phyloP scores from a whole-genome alignment of 768 basidiomycete species.

The Macrocybe gigantea region DNA sequence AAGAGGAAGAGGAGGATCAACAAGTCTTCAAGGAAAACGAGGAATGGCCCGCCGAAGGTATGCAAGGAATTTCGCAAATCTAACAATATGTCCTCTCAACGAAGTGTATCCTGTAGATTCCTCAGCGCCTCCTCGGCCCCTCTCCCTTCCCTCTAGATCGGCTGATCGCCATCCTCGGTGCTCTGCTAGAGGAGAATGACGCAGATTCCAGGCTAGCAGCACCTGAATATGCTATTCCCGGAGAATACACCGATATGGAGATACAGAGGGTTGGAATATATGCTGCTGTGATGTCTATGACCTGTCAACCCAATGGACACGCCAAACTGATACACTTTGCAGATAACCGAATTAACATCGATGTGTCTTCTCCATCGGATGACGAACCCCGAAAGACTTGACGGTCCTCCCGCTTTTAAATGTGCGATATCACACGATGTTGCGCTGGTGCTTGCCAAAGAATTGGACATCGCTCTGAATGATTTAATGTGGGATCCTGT shows the following conservation, averaged over 20 bases:
- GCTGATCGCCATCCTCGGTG: constrained; percentile 73
- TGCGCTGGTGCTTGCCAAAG: constrained; percentile 48
- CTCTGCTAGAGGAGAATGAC: constrained; percentile 71
- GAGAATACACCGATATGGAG: constrained; percentile 74
- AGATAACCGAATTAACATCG: constrained; percentile 65
- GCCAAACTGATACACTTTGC: constrained; percentile 1
- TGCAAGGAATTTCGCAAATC: constrained; percentile 32
- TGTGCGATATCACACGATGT: constrained; percentile 62
- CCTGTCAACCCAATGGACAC: background rate
- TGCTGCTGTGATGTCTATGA: constrained; percentile 35
- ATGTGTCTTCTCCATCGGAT: constrained; percentile 65
- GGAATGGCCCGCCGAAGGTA: constrained; percentile 29
- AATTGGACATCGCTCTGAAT: constrained; percentile 52
- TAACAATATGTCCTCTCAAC: background rate
- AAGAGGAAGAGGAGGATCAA: constrained; percentile 43
- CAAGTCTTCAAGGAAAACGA: constrained; percentile 29
- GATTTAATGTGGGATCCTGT: constrained; percentile 68
- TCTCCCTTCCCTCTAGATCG: constrained; percentile 74
- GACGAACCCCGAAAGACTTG: constrained; percentile 53
- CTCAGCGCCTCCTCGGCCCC: constrained; percentile 79
- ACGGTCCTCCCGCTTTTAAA: constrained; percentile 69
- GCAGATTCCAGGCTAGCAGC: constrained; percentile 38
- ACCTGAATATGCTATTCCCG: constrained; percentile 39
- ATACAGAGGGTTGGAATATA: constrained; percentile 54
- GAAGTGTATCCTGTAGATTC: constrained; percentile 34